A percentile compares a stretch with the other conserved stretches of the same genome.
phyloP scores from a whole-genome alignment of 306 rosid genomes.

The Vigna nakashimae region DNA sequence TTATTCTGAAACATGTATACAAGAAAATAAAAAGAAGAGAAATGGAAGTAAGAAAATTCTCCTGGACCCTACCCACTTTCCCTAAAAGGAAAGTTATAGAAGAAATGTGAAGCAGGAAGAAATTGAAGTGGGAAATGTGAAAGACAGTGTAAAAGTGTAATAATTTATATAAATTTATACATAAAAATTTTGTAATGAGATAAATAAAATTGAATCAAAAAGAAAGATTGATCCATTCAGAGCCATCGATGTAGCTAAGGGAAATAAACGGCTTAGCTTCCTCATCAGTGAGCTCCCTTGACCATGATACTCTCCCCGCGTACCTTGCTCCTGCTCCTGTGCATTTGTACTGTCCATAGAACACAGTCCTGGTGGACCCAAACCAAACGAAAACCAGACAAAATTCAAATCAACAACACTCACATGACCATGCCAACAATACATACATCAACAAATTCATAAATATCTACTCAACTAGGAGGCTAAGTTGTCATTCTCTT shows the following conservation, averaged over 20 bases:
- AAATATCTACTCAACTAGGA: constrained; percentile 21
- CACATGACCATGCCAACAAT: constrained; percentile 44
- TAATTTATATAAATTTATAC: constrained; percentile 16
- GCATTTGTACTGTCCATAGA: constrained; percentile 81
- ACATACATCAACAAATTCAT: too few relatives aligned
- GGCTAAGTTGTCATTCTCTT: constrained; percentile 3
- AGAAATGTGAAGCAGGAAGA: background rate
- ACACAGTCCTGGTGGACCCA: constrained; percentile 71
- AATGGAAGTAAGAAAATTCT: too few relatives aligned
- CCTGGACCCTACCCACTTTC: background rate
- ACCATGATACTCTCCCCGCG: constrained; percentile 79
- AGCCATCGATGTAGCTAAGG: constrained; percentile 63
- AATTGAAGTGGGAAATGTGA: background rate
- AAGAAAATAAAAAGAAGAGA: too few relatives aligned
- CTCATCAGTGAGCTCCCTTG: constrained; percentile 68
- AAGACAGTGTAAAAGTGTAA: constrained; percentile 6
- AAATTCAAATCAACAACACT: constrained; percentile 24
- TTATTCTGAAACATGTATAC: too few relatives aligned
- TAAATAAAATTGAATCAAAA: background rate
- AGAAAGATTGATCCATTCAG: constrained; percentile 51
- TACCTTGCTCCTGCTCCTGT: constrained; percentile 73
- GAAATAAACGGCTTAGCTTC: constrained; percentile 78
- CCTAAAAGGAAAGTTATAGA: background rate
- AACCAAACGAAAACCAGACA: background rate
- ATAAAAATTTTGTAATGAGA: constrained; percentile 19